phyloP scores from a whole-genome alignment of 352 stramenopile genomes.

The Phytophthora kernoviae region DNA sequence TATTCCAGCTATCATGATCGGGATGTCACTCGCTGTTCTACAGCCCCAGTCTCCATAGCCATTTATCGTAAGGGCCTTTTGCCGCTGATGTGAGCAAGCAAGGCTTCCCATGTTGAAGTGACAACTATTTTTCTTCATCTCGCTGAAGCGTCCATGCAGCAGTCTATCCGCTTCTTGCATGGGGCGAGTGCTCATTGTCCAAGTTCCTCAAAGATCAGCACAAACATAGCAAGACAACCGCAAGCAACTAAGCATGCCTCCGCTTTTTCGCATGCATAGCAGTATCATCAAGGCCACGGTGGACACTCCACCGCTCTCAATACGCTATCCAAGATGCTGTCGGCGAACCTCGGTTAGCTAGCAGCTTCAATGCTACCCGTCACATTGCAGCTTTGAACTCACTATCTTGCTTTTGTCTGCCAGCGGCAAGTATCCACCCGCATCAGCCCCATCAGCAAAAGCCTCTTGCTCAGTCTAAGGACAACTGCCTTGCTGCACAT shows the following conservation, averaged over 20 bases:
- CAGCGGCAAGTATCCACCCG: constrained; percentile 18
- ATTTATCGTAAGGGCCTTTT: no score
- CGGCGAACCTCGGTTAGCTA: constrained; percentile 16
- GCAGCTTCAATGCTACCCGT: neutral
- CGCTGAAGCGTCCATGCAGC: no score
- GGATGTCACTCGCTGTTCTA: no score
- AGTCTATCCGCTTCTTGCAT: no score
- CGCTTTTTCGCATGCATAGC: constrained; percentile 24
- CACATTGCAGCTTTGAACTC: neutral
- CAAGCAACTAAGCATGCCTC: constrained; percentile 15
- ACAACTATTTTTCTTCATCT: no score
- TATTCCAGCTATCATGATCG: no score
- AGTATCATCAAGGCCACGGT: constrained; percentile 27
- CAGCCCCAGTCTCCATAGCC: no score
- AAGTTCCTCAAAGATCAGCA: neutral
- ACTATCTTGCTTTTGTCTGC: neutral
- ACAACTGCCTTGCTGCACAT: constrained; percentile 6
- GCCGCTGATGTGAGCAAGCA: no score
- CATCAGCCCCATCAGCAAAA: constrained; percentile 12
- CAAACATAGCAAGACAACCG: neutral
- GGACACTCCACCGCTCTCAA: constrained; percentile 26
- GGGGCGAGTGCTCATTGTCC: neutral
- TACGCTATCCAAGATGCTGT: constrained; percentile 19
- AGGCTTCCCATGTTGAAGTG: no score
- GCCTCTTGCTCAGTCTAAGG: constrained; percentile 13